A percentile compares a stretch with the other conserved stretches of the same genome.
Conservation (phyloP, 2,329 filamentous ascomycete genomes). For the Hypoxylon sp. region DNA sequence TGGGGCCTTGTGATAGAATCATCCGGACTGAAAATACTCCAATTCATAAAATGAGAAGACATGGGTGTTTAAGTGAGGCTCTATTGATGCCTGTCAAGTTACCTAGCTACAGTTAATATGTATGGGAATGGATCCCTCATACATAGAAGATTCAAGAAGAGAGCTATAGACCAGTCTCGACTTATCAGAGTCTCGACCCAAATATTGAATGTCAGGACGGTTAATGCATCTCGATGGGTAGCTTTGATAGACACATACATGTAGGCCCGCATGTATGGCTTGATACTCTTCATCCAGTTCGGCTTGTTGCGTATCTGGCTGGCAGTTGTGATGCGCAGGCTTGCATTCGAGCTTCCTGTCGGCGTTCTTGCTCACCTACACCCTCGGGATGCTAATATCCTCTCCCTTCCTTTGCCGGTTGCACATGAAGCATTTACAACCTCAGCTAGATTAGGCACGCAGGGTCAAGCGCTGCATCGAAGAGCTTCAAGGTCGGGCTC, state of each 20-base stretch:
- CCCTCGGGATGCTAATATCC: conserved; percentile 23
- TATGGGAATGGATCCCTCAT: background rate
- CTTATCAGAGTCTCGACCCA: conserved; percentile 1
- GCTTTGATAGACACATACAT: conserved; percentile 9
- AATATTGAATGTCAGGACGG: background rate
- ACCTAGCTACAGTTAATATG: background rate
- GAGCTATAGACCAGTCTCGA: conserved; percentile 1
- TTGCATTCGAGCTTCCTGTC: conserved; percentile 34
- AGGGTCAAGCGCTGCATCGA: conserved; percentile 24
- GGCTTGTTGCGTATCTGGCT: conserved; percentile 27
- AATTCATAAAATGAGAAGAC: conserved; percentile 10
- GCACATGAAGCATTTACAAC: conserved; percentile 31
- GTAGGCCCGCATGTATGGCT: conserved; percentile 17
- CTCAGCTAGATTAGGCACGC: conserved; percentile 30
- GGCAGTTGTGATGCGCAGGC: conserved; percentile 26
- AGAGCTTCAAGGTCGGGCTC: conserved; percentile 4
- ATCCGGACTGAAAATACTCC: conserved; percentile 19
- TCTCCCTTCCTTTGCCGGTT: conserved; percentile 9
- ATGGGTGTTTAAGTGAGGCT: conserved; percentile 26
- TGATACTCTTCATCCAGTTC: conserved; percentile 8
- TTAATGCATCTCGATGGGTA: conserved; percentile 24
- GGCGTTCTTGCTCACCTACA: conserved; percentile 12
- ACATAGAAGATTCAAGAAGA: conserved; percentile 32
- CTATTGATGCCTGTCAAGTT: conserved; percentile 16
- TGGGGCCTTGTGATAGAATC: conserved; percentile 22